A percentile compares a stretch with the other conserved stretches of the same genome.
Evolutionary conservation across 2,329 filamentous ascomycete genomes (phyloP).

Genomic region (Westerdykella aurantiaca): DNA sequence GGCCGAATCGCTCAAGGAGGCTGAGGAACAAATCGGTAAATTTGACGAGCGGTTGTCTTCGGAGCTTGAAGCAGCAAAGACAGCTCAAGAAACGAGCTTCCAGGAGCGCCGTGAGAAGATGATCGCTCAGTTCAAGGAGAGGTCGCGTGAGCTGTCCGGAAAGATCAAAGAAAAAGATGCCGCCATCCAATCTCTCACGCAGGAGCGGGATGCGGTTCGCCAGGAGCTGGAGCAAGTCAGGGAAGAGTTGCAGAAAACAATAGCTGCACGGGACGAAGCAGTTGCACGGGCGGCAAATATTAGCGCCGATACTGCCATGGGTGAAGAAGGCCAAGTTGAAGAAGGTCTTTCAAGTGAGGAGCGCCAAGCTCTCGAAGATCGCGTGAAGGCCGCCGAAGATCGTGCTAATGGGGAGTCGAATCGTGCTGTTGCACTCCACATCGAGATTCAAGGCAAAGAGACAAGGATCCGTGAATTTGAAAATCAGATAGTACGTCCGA

Average conservation of each 20-base stretch:
- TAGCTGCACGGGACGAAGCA: slow-evolving; percentile 60
- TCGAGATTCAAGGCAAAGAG: slow-evolving; percentile 49
- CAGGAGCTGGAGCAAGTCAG: slow-evolving; percentile 48
- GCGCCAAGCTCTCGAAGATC: slow-evolving; percentile 32
- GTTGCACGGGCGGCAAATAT: slow-evolving; percentile 45
- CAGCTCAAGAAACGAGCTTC: slow-evolving; percentile 34
- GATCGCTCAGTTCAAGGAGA: slow-evolving; percentile 49
- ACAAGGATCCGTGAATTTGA: slow-evolving; percentile 60
- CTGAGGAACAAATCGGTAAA: slow-evolving; percentile 46
- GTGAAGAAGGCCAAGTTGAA: slow-evolving; percentile 46
- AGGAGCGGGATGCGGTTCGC: slow-evolving; percentile 55
- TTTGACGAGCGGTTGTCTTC: slow-evolving; percentile 45
- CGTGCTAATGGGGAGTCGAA: slow-evolving; percentile 36
- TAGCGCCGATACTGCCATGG: slow-evolving; percentile 22
- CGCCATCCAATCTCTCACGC: slow-evolving; percentile 43
- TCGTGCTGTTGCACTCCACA: slow-evolving; percentile 31
- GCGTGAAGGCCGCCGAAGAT: slow-evolving; percentile 37
- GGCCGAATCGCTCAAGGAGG: slow-evolving; percentile 41
- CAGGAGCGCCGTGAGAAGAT: slow-evolving; percentile 46
- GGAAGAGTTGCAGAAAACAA: slow-evolving; percentile 47
- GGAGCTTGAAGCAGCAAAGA: slow-evolving; percentile 15
- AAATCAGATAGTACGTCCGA: slow-evolving; percentile 46
- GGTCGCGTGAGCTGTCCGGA: slow-evolving; percentile 58
- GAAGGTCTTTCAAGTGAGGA: slow-evolving; percentile 31
- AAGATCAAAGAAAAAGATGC: slow-evolving; percentile 52